Evolutionary conservation across 2,329 filamentous ascomycete species (phyloP), one percentile per base, ranked within the genome.

Genomic region (Pseudopithomyces chartarum): DNA sequence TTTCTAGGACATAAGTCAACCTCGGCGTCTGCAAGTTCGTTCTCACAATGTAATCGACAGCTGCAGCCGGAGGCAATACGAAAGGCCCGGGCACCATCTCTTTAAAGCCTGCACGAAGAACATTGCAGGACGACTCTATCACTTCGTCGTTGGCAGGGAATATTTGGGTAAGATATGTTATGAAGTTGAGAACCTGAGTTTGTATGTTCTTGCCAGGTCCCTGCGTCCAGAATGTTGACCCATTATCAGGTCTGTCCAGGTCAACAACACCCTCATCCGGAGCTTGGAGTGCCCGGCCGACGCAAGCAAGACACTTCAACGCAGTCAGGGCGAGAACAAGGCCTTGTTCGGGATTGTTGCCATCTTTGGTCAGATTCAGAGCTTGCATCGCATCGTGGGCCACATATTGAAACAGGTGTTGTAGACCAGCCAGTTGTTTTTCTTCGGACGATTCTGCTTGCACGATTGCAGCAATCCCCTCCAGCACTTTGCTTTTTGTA

Each of bases 11-110:
- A 3, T 84, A 81, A 2, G 89, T 89, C 36, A 91, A 80, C 44
- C 89, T 82, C 12, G 88, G 87, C 10, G 85, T 89, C n/a, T 83
- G 77, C 36, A 84, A 76, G 1, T 76, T 80, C 20, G 87, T 83
- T 50, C 83, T 83, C 3, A 83, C 80, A 45, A 95, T 81, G 69
- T 90, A 89, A 40, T 86, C 81, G 11, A 87, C 85, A n/a, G 90
- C 85, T 60, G 86, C 81, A 0, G 82, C 78, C 0, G 89, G 81
- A 2, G 88, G 83, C 58, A 96, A 86, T 8, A 93, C 90, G 65
- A 95, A 94, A 0, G 90, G 89, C 0, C 91, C 91, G 2, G 89
- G 85, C 23, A 87, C 84, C 0, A 82, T 84, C 73, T 96, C 91
- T 1, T 87, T 87, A 67, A 93, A 93, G 0, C 91, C 91, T 19